A percentile compares a stretch with the other conserved stretches of the same genome.
These are phyloP conservation scores for Pichia manshurica DNA, from an alignment of 805 yeast genomes.

Conservation along the genomic window DNA sequence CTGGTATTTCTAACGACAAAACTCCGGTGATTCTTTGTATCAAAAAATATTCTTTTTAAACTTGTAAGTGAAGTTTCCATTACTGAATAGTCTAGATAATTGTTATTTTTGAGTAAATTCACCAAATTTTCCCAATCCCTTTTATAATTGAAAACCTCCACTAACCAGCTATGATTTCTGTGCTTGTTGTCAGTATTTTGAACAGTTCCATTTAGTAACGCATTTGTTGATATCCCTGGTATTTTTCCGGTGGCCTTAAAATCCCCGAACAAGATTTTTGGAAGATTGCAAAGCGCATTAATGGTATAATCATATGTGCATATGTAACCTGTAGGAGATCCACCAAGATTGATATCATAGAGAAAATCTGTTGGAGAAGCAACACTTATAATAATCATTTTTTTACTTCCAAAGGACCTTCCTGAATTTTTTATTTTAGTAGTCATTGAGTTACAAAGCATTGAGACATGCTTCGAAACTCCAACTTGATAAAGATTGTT, in stretches of 20 bases:
- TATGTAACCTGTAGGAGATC: conserved; percentile 45
- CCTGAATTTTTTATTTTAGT: conserved; percentile 29
- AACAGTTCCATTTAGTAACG: neutral
- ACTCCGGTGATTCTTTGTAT: conserved; percentile 36
- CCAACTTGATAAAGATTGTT: conserved; percentile 60
- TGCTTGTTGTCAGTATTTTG: neutral
- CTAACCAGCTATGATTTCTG: conserved; percentile 41
- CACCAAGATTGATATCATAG: conserved; percentile 54
- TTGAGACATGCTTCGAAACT: conserved; percentile 51
- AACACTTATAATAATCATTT: conserved; percentile 53
- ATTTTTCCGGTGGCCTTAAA: conserved; percentile 46
- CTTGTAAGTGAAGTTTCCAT: conserved; percentile 20
- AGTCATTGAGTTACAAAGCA: conserved; percentile 40
- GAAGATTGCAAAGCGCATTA: conserved; percentile 44
- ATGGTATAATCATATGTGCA: conserved; percentile 58
- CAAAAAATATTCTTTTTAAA: conserved; percentile 11
- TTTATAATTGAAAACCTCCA: conserved; percentile 45
- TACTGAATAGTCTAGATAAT: conserved; percentile 8
- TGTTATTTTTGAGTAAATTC: conserved; percentile 39
- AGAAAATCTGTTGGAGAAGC: conserved; percentile 39
- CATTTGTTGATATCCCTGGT: conserved; percentile 42
- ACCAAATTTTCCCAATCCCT: conserved; percentile 52
- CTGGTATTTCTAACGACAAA: conserved; percentile 56
- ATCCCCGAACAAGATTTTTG: conserved; percentile 50
- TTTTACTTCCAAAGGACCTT: conserved; percentile 35